Percentiles rank a stretch among this genome's conserved stretches.
Conservation (phyloP, 768 basidiomycete species). For the Hygrophorus pudorinus region DNA sequence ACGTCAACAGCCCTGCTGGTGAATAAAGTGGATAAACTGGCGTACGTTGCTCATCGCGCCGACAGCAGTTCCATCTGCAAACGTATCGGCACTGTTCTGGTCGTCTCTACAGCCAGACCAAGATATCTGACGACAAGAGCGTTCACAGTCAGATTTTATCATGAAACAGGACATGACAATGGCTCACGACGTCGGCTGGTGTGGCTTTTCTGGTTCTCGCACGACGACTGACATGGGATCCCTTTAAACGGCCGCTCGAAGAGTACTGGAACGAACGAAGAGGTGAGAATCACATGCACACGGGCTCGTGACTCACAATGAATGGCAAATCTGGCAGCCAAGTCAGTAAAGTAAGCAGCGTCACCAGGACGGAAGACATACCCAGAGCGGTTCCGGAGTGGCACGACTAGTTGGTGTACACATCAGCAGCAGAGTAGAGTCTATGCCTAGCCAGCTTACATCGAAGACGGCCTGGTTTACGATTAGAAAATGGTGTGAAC, state of each 20-base stretch:
- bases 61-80: constrained; percentile 50
- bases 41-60: constrained; percentile 77
- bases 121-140: constrained; percentile 37
- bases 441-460: constrained; percentile 19
- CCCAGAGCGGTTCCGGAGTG: constrained; percentile 47
- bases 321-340: constrained; percentile 33
- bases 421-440: background rate
- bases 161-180: background rate
- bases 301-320: constrained; percentile 23
- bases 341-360: background rate
- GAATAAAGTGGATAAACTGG: constrained; percentile 5
- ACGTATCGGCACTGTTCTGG: constrained; percentile 67
- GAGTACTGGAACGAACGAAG: constrained; percentile 34
- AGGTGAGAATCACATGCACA: background rate
- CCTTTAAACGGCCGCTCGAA: constrained; percentile 45
- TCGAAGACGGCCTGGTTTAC: constrained; percentile 37
- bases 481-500: background rate
- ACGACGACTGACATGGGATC: constrained; percentile 26
- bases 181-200: constrained; percentile 57
- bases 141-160: background rate
- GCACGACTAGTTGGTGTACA: constrained; percentile 30
- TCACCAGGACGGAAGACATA: constrained; percentile 13
- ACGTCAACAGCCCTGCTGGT: background rate
- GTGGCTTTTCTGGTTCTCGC: constrained; percentile 36
- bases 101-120: constrained; percentile 65